These are phyloP conservation scores for Microdochium nivale DNA, from an alignment of 2,329 filamentous ascomycete species.

Conservation along the genomic window DNA sequence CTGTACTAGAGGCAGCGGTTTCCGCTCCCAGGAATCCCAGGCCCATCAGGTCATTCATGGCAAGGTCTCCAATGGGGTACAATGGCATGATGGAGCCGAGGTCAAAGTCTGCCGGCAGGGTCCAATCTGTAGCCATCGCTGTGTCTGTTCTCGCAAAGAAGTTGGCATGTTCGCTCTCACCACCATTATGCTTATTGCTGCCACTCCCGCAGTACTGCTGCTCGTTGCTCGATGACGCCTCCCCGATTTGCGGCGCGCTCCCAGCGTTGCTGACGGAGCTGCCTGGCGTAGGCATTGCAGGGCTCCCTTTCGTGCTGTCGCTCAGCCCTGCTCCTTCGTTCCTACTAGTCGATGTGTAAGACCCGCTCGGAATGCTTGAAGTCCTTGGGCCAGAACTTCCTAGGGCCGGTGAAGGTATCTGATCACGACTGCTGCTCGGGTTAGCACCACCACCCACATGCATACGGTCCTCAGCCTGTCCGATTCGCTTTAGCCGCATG, in stretches of 20 bases:
- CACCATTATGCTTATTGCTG: not conserved
- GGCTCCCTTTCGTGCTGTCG: not conserved
- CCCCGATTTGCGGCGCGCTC: not conserved
- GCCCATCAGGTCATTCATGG: slow-evolving; percentile 47
- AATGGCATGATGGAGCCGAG: slow-evolving; percentile 44
- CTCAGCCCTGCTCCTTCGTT: not conserved
- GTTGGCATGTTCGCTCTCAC: not conserved
- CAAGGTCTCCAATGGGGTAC: slow-evolving; percentile 47
- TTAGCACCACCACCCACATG: not conserved
- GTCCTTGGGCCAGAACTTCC: no score
- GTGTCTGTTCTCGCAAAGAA: slow-evolving; percentile 1
- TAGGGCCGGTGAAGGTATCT: no score
- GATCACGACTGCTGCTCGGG: no score
- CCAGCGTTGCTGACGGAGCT: slow-evolving; percentile 3
- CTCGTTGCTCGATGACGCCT: no score
- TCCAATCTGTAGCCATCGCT: slow-evolving; percentile 23
- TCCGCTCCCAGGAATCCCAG: slow-evolving; percentile 15
- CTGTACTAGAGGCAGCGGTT: slow-evolving; percentile 2
- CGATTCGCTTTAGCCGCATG: slow-evolving; percentile 37
- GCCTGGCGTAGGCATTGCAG: slow-evolving; percentile 7
- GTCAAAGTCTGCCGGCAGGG: slow-evolving; percentile 35
- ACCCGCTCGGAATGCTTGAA: slow-evolving; percentile 4
- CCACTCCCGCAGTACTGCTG: not conserved
- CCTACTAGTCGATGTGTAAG: slow-evolving; percentile 2
- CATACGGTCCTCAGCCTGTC: slow-evolving; percentile 8